These are phyloP conservation scores for Plectosphaerella plurivora DNA, from an alignment of 2,329 filamentous ascomycete species.

Conservation along the genomic window DNA sequence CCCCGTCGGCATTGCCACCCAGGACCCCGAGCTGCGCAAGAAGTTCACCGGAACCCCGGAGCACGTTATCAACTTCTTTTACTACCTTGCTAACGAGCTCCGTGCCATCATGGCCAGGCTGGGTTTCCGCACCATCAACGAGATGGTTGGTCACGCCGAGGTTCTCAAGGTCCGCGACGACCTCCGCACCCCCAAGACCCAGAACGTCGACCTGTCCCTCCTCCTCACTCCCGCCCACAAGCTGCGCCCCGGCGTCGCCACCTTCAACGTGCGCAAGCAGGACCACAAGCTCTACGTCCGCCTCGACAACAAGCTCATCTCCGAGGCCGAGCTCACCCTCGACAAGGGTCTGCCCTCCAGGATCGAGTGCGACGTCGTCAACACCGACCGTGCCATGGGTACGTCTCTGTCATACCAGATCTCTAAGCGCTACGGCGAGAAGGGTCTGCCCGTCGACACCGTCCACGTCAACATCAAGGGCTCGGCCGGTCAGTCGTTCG, in stretches of 20 bases:
- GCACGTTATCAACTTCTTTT: constrained; percentile 98
- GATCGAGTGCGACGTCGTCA: constrained; percentile 94
- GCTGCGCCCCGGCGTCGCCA: constrained; percentile 87
- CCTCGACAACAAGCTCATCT: constrained; percentile 95
- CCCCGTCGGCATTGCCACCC: constrained; percentile 91
- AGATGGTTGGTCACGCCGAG: constrained; percentile 95
- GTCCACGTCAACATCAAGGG: constrained; percentile 96
- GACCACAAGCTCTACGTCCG: constrained; percentile 91
- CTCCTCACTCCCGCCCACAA: constrained; percentile 96
- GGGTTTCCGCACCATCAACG: constrained; percentile 91
- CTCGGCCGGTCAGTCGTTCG: constrained; percentile 94
- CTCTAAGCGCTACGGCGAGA: constrained; percentile 86
- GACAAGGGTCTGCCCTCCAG: constrained; percentile 91
- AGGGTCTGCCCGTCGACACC: constrained; percentile 84
- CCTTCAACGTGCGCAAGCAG: constrained; percentile 97
- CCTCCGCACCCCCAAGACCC: constrained; percentile 80
- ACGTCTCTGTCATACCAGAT: constrained; percentile 95
- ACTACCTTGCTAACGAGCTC: constrained; percentile 94
- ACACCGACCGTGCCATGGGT: constrained; percentile 91
- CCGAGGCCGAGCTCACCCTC: constrained; percentile 88
- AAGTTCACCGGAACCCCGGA: constrained; percentile 93
- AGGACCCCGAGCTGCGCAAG: constrained; percentile 88
- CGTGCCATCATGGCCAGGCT: constrained; percentile 95
- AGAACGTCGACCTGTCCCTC: constrained; percentile 88
- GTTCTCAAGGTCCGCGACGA: constrained; percentile 83